Evolutionary conservation across 306 rosid species (phyloP).

Genomic region (Castanea crenata): DNA sequence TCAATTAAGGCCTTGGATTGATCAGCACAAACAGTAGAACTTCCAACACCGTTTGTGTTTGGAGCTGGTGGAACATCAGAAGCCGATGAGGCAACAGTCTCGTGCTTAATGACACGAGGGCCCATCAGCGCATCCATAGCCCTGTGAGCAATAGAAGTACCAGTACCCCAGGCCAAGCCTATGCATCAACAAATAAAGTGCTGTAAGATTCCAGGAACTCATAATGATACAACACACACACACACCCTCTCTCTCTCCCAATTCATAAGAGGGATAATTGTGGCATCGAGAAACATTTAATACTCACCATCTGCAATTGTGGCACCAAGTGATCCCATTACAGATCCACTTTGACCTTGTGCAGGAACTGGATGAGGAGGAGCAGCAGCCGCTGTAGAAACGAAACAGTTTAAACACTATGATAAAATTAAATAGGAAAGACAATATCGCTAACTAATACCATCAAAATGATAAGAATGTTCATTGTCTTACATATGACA

Average conservation of each 20-base stretch:
- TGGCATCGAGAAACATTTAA: neutral
- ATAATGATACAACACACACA: neutral
- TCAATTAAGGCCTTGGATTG: constrained; percentile 22
- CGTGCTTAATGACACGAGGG: constrained; percentile 21
- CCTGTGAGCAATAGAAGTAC: constrained; percentile 20
- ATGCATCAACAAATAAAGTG: neutral
- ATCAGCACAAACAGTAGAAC: constrained; percentile 4
- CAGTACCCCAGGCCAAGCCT: constrained; percentile 28
- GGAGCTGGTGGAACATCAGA: neutral
- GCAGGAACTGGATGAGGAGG: constrained; percentile 15
- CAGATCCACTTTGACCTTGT: constrained; percentile 12
- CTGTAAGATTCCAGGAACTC: neutral
- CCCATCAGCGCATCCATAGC: constrained; percentile 28
- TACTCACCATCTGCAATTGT: constrained; percentile 20
- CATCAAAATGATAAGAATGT: neutral
- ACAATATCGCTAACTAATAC: neutral
- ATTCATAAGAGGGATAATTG: neutral
- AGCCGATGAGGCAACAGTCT: constrained; percentile 6
- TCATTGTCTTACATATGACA: neutral
- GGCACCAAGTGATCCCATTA: constrained; percentile 23
- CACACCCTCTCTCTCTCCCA: no score
- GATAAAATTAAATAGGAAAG: neutral
- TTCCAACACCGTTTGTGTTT: neutral
- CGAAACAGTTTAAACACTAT: neutral
- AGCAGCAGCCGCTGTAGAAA: constrained; percentile 15